Evolutionary conservation across 2,329 filamentous ascomycete species (phyloP).

Genomic region (Cladosporium velox): DNA sequence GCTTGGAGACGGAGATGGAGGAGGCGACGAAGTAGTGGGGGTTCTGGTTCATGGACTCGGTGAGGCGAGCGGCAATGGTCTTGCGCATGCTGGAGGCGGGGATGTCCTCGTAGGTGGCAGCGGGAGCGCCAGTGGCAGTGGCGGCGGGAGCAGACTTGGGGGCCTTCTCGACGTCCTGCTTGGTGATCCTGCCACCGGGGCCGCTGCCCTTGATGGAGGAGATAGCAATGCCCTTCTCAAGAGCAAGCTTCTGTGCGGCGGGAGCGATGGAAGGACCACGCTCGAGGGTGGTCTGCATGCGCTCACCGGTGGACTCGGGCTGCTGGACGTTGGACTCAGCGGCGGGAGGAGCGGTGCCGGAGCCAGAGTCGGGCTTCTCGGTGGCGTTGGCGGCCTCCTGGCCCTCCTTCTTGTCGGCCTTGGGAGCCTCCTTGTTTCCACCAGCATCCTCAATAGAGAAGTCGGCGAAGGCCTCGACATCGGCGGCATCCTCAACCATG

Average conservation of each 20-base stretch:
- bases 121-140: slow-evolving; percentile 53
- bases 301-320: slow-evolving; percentile 72
- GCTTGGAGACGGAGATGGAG: slow-evolving; percentile 87
- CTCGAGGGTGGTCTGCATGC: slow-evolving; percentile 80
- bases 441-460: slow-evolving; percentile 91
- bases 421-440: slow-evolving; percentile 69
- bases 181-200: slow-evolving; percentile 81
- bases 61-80: slow-evolving; percentile 89
- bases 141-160: slow-evolving; percentile 51
- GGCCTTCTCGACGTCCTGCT: slow-evolving; percentile 90
- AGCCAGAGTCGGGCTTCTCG: slow-evolving; percentile 59
- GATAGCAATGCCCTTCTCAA: slow-evolving; percentile 79
- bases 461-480: slow-evolving; percentile 82
- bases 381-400: slow-evolving; percentile 63
- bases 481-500: slow-evolving; percentile 86
- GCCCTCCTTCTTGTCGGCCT: slow-evolving; percentile 61
- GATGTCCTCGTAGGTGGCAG: slow-evolving; percentile 76
- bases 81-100: slow-evolving; percentile 94
- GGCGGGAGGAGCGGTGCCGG: slow-evolving; percentile 57
- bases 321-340: slow-evolving; percentile 62
- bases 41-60: slow-evolving; percentile 87
- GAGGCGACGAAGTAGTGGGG: slow-evolving; percentile 98
- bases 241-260: slow-evolving; percentile 76
- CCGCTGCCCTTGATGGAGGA: slow-evolving; percentile 83
- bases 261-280: slow-evolving; percentile 73